A percentile compares a stretch with the other conserved stretches of the same genome.
Conservation (phyloP, 768 basidiomycete species). For the Suillus hirtellus region DNA sequence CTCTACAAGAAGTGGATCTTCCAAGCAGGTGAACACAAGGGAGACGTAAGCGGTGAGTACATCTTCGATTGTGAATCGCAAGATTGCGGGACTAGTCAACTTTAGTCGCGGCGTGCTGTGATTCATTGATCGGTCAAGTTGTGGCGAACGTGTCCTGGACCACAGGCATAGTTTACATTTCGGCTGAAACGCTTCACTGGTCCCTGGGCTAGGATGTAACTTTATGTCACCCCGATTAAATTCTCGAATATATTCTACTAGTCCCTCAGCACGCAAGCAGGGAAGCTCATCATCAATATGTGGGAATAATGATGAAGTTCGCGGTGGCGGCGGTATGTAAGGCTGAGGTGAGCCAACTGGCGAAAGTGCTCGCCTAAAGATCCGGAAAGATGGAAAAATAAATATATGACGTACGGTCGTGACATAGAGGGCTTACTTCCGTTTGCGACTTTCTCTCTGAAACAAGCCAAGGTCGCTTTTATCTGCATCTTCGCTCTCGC, state of each 20-base stretch:
- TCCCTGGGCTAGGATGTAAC: neutral
- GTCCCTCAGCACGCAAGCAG: constrained; percentile 43
- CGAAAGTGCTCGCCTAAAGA: constrained; percentile 47
- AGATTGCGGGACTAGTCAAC: constrained; percentile 34
- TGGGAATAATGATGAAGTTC: constrained; percentile 43
- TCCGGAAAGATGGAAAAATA: constrained; percentile 1
- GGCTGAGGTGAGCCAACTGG: constrained; percentile 62
- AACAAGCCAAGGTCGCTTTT: constrained; percentile 45
- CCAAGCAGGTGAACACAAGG: constrained; percentile 38
- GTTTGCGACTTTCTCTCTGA: constrained; percentile 54
- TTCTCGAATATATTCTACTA: constrained; percentile 56
- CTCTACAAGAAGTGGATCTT: constrained; percentile 52
- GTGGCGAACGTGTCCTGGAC: constrained; percentile 34
- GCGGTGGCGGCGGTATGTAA: constrained; percentile 45
- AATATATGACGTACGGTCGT: neutral
- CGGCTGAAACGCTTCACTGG: constrained; percentile 4
- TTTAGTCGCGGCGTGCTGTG: neutral
- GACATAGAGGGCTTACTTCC: constrained; percentile 47
- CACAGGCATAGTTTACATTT: constrained; percentile 55
- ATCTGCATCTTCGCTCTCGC: constrained; percentile 56
- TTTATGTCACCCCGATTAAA: constrained; percentile 46
- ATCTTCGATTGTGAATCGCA: constrained; percentile 65
- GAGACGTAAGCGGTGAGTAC: constrained; percentile 67
- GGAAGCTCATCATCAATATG: constrained; percentile 35
- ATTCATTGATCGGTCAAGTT: constrained; percentile 15